phyloP scores from a whole-genome alignment of 192 early-diverging fungal genomes.

The Phycomyces nitens region DNA sequence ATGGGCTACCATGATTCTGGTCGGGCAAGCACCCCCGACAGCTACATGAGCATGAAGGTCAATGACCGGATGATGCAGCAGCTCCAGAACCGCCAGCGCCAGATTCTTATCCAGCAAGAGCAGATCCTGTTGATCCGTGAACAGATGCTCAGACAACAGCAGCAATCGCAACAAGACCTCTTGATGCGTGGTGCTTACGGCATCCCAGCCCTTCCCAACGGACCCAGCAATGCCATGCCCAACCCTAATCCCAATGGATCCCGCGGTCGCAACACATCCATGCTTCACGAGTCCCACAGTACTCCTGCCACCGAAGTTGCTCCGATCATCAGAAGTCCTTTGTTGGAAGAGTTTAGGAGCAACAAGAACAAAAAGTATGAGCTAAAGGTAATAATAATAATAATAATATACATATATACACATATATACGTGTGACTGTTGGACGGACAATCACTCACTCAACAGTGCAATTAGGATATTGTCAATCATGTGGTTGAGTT shows the following conservation, averaged over 20 bases:
- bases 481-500: slow-evolving; percentile 92
- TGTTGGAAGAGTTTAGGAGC: slow-evolving; percentile 95
- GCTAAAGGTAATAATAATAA: slow-evolving; percentile 67
- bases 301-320: slow-evolving; percentile 36
- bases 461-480: slow-evolving; percentile 71
- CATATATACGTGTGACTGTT: too few species aligned
- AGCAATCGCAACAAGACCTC: background rate
- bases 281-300: background rate
- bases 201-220: background rate
- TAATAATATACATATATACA: background rate
- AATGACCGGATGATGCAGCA: slow-evolving; percentile 14
- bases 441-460: background rate
- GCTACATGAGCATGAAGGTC: background rate
- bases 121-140: slow-evolving; percentile 18
- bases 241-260: background rate
- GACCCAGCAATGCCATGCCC: background rate
- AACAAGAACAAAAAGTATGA: slow-evolving; percentile 98
- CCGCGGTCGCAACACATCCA: background rate
- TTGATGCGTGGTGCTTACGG: background rate
- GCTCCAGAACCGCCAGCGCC: slow-evolving; percentile 14
- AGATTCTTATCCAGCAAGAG: slow-evolving; percentile 15
- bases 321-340: slow-evolving; percentile 71
- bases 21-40: slow-evolving; percentile 5
- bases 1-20: background rate
- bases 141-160: slow-evolving; percentile 20